Evolutionary conservation across 2,329 filamentous ascomycete genomes (phyloP), one percentile per base, ranked within the genome.

Genomic region (Ceratocystis ficicola): DNA sequence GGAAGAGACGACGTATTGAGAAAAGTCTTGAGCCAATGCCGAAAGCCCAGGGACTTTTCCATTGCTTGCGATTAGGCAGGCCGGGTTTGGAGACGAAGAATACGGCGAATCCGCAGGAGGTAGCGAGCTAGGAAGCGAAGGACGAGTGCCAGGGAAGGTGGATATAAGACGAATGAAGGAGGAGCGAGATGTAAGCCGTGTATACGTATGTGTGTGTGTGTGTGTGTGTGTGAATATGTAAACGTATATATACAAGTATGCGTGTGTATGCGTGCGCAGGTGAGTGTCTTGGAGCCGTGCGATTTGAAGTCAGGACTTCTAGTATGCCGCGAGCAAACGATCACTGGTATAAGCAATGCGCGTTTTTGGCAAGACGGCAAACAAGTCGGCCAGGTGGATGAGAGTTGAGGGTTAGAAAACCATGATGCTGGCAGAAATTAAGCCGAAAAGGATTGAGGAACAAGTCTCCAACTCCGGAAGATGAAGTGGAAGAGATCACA

Each of bases 1-100:
- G 84, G 70, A 69, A 86, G 84, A 17, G 81, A 77, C 2, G 82
- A 77, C 2, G 82, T 83, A 71, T 81, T 83, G 69, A 17, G 12
- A 3, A 83, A 71, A 67, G 77, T 74, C 73, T 76, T 77, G 68
- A 83, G 66, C 70, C 80, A 77, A 46, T 72, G 73, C 76, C 76
- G 75, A 52, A 77, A 36, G 61, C 69, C 73, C 32, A 22, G 32
- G 20, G 61, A 22, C 12, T 68, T n/a, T 25, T 59, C 55, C 66
- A 68, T 68, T 17, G 36, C 8, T n/a, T 22, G 52, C 52, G 12
- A 32, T 30, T 17, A 17, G n/a, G 6, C 20, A 52, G 48, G 12
- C n/a, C 6, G 10, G 8, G 32, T 52, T 52, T 20, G 2, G 12
- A 10, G 25, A 2, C 17, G 44, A 12, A 6, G 48, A 52, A 25